A percentile compares a stretch with the other conserved stretches of the same genome.
phyloP scores from a whole-genome alignment of 2,329 filamentous ascomycete species.

The Pseudogymnoascus sp. region DNA sequence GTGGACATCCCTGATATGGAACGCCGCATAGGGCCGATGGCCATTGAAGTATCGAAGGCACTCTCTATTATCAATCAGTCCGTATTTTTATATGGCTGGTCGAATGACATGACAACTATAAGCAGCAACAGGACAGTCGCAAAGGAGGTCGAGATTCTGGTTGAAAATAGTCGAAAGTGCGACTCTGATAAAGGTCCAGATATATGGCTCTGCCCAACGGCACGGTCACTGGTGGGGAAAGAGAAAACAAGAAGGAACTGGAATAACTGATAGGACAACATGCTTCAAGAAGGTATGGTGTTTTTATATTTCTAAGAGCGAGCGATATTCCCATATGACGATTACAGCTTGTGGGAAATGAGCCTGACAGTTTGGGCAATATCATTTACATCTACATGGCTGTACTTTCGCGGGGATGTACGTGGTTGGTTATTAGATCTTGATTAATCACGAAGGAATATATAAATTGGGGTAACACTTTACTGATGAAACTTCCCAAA shows the following conservation, averaged over 20 bases:
- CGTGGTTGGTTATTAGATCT: not conserved
- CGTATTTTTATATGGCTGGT: conserved; percentile 64
- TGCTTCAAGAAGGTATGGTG: not conserved
- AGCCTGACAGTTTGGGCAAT: conserved; percentile 1
- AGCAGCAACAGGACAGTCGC: conserved; percentile 58
- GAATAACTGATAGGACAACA: not conserved
- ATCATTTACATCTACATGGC: not conserved
- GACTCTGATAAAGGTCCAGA: conserved; percentile 48
- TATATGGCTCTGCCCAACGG: conserved; percentile 57
- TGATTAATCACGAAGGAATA: not conserved
- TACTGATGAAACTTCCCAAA: not conserved
- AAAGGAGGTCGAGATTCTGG: conserved; percentile 49
- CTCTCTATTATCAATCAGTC: conserved; percentile 54
- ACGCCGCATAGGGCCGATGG: conserved; percentile 36
- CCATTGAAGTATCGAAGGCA: conserved; percentile 35
- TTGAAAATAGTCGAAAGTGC: conserved; percentile 42
- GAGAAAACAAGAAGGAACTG: conserved; percentile 36
- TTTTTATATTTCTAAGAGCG: not conserved
- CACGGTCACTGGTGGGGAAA: conserved; percentile 59
- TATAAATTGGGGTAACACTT: not conserved
- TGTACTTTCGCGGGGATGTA: not conserved
- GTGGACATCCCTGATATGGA: conserved; percentile 33
- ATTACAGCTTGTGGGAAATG: not conserved
- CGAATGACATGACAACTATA: conserved; percentile 48
- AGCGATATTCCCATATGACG: not conserved